Evolutionary conservation across 2,329 filamentous ascomycete species (phyloP).

Genomic region (Aureobasidium leucospermi): DNA sequence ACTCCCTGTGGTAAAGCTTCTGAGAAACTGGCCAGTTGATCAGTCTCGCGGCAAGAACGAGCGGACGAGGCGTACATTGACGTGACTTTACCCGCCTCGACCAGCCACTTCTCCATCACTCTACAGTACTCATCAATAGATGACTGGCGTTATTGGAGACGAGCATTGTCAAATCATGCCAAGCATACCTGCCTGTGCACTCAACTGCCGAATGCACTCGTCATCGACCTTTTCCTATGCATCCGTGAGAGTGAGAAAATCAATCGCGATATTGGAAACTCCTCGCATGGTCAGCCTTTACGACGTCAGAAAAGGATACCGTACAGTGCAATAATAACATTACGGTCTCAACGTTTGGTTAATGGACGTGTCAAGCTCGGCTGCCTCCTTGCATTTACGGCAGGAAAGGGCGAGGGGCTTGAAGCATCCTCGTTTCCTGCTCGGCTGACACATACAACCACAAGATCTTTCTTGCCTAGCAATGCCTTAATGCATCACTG

Average conservation of each 20-base stretch:
- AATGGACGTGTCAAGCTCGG: not conserved
- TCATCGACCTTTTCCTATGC: not conserved
- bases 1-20: not conserved
- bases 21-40: not conserved
- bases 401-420: not conserved
- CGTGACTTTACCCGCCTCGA: not conserved
- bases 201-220: slow-evolving; percentile 6
- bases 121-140: not conserved
- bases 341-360: no score
- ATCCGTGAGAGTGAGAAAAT: not conserved
- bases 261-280: not conserved
- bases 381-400: not conserved
- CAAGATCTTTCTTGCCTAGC: not conserved
- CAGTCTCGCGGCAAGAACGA: not conserved
- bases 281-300: not conserved
- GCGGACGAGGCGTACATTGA: not conserved
- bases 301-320: not conserved
- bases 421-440: not conserved
- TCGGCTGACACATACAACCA: not conserved
- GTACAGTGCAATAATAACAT: not conserved
- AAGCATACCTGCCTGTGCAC: not conserved
- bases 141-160: no score
- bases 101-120: not conserved
- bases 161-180: not conserved
- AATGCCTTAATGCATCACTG: not conserved